Conservation (phyloP, 768 basidiomycete genomes). For the Clitopilus hobsonii region DNA sequence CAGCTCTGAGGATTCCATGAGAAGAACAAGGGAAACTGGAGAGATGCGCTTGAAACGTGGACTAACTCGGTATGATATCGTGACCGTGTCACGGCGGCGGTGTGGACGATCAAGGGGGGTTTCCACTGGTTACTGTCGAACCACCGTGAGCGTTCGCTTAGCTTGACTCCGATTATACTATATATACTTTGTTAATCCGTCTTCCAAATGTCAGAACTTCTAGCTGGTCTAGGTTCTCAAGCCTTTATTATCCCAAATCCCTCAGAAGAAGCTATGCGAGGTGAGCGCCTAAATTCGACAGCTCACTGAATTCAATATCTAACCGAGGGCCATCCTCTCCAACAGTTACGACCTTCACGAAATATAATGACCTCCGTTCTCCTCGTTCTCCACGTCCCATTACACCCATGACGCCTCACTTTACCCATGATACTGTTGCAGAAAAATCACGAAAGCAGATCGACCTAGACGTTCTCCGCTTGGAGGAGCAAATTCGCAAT, state of each 20-base stretch:
- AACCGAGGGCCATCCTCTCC: not conserved
- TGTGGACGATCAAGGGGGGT: conserved; percentile 1
- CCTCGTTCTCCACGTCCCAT: conserved; percentile 6
- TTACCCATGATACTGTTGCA: conserved; percentile 8
- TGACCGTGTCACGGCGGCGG: conserved; percentile 4
- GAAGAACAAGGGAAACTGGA: conserved; percentile 6
- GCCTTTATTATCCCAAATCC: conserved; percentile 5
- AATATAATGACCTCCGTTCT: conserved; percentile 6
- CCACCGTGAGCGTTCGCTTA: not conserved
- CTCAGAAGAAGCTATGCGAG: not conserved
- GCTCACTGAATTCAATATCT: not conserved
- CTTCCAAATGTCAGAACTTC: conserved; percentile 12
- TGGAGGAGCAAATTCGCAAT: conserved; percentile 26
- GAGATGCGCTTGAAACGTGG: not conserved
- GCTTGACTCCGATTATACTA: conserved; percentile 3
- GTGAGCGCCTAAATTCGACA: not conserved
- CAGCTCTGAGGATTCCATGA: conserved; percentile 49
- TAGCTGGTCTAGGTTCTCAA: conserved; percentile 27
- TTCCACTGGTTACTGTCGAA: not conserved
- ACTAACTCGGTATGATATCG: conserved; percentile 1
- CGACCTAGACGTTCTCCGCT: conserved; percentile 29
- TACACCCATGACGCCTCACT: conserved; percentile 11
- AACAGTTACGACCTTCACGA: conserved; percentile 14
- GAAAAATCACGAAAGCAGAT: conserved; percentile 24
- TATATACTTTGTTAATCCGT: conserved; percentile 5